These are phyloP conservation scores for Chamaenerion angustifolium DNA, from an alignment of 345 rosid genomes.

Conservation along the genomic window DNA sequence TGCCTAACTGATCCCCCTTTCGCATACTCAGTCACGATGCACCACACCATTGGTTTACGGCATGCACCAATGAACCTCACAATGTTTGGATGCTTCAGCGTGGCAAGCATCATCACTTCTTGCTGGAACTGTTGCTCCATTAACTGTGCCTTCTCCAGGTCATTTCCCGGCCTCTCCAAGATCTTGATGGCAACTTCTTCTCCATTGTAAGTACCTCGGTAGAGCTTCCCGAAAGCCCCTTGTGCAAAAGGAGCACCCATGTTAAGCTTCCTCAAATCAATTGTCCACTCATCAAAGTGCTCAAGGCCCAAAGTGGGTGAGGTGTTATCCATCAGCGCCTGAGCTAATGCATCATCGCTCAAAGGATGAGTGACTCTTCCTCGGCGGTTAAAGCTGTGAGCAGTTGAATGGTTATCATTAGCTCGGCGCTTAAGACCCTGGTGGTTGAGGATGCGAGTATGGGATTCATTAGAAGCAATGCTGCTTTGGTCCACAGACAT, in stretches of 20 bases:
- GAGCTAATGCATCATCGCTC: slow-evolving; percentile 28
- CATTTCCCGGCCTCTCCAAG: slow-evolving; percentile 32
- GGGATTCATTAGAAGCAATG: slow-evolving; percentile 31
- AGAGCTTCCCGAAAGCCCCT: slow-evolving; percentile 35
- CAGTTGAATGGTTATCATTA: slow-evolving; percentile 20
- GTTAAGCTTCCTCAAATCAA: slow-evolving; percentile 25
- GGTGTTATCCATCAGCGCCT: slow-evolving; percentile 24
- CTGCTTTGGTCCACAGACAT: slow-evolving; percentile 36
- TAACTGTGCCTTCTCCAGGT: slow-evolving; percentile 20
- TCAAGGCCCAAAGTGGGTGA: slow-evolving; percentile 22
- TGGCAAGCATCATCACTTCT: slow-evolving; percentile 34
- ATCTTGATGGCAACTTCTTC: slow-evolving; percentile 39
- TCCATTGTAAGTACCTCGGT: slow-evolving; percentile 32
- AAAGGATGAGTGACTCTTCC: slow-evolving; percentile 23
- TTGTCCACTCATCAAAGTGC: slow-evolving; percentile 27
- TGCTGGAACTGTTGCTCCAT: slow-evolving; percentile 37
- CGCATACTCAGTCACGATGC: slow-evolving; percentile 38
- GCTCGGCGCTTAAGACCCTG: slow-evolving; percentile 23
- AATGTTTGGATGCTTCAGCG: slow-evolving; percentile 25
- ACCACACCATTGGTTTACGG: slow-evolving; percentile 31
- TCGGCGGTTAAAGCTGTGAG: slow-evolving; percentile 17
- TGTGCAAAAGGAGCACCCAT: slow-evolving; percentile 35
- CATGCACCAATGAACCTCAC: slow-evolving; percentile 34
- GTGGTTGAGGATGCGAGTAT: slow-evolving; percentile 31
- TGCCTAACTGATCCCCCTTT: slow-evolving; percentile 32